Conservation (phyloP, 2,329 filamentous ascomycete genomes). For the Helminthosporium solani region DNA sequence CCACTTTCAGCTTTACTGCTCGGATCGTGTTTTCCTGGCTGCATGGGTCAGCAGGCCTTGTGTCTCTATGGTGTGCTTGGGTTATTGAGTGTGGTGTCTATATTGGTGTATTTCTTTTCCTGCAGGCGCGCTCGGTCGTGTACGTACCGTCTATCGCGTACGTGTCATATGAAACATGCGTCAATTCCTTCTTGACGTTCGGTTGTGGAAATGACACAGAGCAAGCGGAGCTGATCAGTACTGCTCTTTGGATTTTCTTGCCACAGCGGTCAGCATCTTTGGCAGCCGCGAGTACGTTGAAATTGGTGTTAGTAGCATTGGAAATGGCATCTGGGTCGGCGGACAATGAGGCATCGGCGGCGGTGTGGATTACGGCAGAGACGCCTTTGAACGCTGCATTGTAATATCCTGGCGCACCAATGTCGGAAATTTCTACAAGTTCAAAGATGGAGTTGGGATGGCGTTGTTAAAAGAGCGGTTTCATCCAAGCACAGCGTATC, state of each 20-base stretch:
- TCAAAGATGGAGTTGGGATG: constrained; percentile 36
- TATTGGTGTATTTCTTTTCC: too few species aligned
- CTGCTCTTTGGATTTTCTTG: constrained; percentile 41
- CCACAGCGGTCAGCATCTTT: constrained; percentile 29
- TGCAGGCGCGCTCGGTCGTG: too few species aligned
- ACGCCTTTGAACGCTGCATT: constrained; percentile 43
- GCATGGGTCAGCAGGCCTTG: too few species aligned
- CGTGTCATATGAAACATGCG: constrained; percentile 35
- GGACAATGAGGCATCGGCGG: constrained; percentile 34
- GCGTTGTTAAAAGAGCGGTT: constrained; percentile 3
- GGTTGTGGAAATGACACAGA: constrained; percentile 35
- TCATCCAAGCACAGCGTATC: constrained; percentile 43
- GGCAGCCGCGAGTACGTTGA: constrained; percentile 42
- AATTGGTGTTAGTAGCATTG: constrained; percentile 34
- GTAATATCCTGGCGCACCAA: constrained; percentile 42
- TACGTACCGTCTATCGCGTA: too few species aligned
- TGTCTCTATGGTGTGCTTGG: too few species aligned
- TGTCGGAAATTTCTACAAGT: constrained; percentile 42
- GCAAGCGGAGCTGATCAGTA: constrained; percentile 44
- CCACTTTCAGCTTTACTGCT: too few species aligned
- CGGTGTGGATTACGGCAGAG: constrained; percentile 46
- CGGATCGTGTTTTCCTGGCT: too few species aligned
- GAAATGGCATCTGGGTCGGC: constrained; percentile 46
- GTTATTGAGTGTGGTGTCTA: too few species aligned
- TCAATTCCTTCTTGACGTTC: constrained; percentile 33